A percentile compares a stretch with the other conserved stretches of the same genome.
Conservation (phyloP, 306 rosid species). For the Lathyrus sativus region DNA sequence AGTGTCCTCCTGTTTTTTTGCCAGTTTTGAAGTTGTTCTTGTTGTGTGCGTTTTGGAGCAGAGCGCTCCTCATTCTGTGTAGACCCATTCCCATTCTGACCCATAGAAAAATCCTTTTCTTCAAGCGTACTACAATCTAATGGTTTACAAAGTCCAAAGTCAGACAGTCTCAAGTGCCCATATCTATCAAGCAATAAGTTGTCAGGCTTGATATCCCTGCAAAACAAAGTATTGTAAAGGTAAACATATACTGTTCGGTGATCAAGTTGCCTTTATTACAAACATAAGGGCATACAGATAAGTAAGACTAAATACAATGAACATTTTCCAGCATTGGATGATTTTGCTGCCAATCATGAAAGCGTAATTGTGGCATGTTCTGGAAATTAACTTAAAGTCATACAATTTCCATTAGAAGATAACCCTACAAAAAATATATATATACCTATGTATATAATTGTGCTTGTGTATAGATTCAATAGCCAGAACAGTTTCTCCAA, state of each 20-base stretch:
- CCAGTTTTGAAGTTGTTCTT: slow-evolving; percentile 93
- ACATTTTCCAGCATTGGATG: slow-evolving; percentile 35
- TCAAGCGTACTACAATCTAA: slow-evolving; percentile 84
- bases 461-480: slow-evolving; percentile 94
- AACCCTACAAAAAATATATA: slow-evolving; percentile 12
- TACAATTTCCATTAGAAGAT: slow-evolving; percentile 24
- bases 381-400: slow-evolving; percentile 22
- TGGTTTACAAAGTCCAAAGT: slow-evolving; percentile 98
- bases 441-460: slow-evolving; percentile 92
- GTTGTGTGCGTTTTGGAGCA: slow-evolving; percentile 90
- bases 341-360: slow-evolving; percentile 35
- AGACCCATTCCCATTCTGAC: slow-evolving; percentile 57
- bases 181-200: slow-evolving; percentile 91
- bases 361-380: slow-evolving; percentile 21
- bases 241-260: slow-evolving; percentile 16
- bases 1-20: slow-evolving; percentile 96
- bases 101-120: slow-evolving; percentile 74
- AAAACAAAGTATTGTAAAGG: slow-evolving; percentile 37
- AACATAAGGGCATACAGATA: slow-evolving; percentile 18
- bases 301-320: slow-evolving; percentile 7
- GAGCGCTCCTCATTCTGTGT: slow-evolving; percentile 58
- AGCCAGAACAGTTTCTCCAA: slow-evolving; percentile 87
- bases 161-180: slow-evolving; percentile 93
- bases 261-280: slow-evolving; percentile 23
- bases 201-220: slow-evolving; percentile 98